Percentiles rank a stretch among this genome's conserved stretches.
Conservation (phyloP, 306 rosid species). For the Castanopsis chinensis region DNA sequence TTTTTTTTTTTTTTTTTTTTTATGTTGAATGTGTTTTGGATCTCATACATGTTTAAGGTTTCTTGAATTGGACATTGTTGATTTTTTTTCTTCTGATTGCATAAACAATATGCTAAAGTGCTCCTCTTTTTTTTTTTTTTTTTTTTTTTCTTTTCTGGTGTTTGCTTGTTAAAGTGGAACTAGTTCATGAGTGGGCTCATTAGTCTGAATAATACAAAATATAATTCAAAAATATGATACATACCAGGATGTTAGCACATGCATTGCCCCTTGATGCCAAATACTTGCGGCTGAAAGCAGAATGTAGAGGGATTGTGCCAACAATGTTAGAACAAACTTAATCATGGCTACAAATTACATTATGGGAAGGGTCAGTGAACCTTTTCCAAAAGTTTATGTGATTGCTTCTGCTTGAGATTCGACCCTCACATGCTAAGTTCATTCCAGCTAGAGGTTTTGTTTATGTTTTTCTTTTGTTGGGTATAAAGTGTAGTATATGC, state of each 20-base stretch:
- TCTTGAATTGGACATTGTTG: background rate
- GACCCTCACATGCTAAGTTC: conserved; percentile 64
- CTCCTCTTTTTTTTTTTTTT: too few relatives aligned
- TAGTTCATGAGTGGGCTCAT: conserved; percentile 29
- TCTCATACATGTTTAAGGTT: background rate
- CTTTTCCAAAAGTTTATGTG: conserved; percentile 18
- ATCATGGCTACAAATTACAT: conserved; percentile 34
- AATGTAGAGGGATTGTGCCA: conserved; percentile 45
- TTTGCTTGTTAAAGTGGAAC: conserved; percentile 29
- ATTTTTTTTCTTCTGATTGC: background rate
- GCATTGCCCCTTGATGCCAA: conserved; percentile 37
- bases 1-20: background rate
- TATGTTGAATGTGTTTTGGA: background rate
- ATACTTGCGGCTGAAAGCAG: conserved; percentile 22
- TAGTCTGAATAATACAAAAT: conserved; percentile 21
- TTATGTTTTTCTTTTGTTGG: conserved; percentile 32
- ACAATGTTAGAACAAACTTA: conserved; percentile 31
- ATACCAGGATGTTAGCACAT: conserved; percentile 48
- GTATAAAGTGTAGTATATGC: background rate
- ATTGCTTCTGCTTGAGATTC: conserved; percentile 50
- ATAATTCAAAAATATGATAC: conserved; percentile 6
- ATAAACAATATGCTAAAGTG: background rate
- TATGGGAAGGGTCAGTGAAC: background rate
- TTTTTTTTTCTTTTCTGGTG: too few relatives aligned
- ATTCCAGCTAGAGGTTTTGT: conserved; percentile 37